Evolutionary conservation across 176 grass and related monocot genomes (phyloP).

Genomic region (Dactylis glomerata): DNA sequence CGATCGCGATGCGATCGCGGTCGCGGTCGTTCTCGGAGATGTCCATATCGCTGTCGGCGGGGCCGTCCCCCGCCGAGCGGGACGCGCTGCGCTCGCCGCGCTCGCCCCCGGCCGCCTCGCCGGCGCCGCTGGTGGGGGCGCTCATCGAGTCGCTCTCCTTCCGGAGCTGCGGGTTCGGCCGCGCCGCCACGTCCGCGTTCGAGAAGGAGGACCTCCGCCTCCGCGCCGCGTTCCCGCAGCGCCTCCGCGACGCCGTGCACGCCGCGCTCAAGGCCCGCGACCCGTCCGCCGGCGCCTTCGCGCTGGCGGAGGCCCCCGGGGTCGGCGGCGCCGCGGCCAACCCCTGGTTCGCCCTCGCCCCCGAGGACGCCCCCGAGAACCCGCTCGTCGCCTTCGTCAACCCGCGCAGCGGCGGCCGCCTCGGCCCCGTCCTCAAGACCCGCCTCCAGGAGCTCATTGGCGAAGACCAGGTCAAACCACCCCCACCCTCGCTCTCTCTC

Average conservation of each 20-base stretch:
- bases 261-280: constrained; percentile 52
- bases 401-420: constrained; percentile 79
- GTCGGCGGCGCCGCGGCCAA: background rate
- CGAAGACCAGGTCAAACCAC: constrained; percentile 59
- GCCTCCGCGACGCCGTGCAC: constrained; percentile 51
- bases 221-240: constrained; percentile 43
- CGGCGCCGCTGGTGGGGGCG: constrained; percentile 30
- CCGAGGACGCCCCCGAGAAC: constrained; percentile 59
- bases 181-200: constrained; percentile 36
- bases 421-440: constrained; percentile 77
- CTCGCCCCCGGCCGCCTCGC: background rate
- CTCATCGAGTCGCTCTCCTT: constrained; percentile 58
- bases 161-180: constrained; percentile 59
- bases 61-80: constrained; percentile 22
- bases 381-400: constrained; percentile 87
- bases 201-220: constrained; percentile 67
- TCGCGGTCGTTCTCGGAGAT: constrained; percentile 35
- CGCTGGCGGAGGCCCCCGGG: background rate
- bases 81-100: background rate
- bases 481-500: background rate
- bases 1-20: constrained; percentile 24
- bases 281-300: constrained; percentile 24
- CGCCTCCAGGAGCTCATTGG: constrained; percentile 83
- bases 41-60: constrained; percentile 27
- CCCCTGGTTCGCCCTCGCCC: constrained; percentile 25